These are phyloP conservation scores for Litsea cubeba DNA, from an alignment of 164 flowering plant genomes.

Conservation along the genomic window DNA sequence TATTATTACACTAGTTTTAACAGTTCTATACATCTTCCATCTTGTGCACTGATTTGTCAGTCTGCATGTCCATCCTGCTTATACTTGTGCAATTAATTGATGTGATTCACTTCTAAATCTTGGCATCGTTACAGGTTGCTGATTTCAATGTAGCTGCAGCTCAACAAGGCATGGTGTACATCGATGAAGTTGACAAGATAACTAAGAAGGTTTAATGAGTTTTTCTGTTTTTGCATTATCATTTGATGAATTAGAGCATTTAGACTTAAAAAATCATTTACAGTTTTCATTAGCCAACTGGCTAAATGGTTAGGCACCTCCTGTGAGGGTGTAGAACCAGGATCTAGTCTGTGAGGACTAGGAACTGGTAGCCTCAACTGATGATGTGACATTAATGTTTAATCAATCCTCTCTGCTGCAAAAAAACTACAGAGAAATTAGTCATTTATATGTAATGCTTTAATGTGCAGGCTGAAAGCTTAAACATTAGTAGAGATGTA, in stretches of 20 bases:
- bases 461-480: conserved; percentile 74
- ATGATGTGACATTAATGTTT: too few species aligned
- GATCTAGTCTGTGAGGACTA: too few species aligned
- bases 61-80: background rate
- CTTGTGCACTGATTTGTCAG: background rate
- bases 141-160: conserved; percentile 98
- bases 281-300: too few species aligned
- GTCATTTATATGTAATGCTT: background rate
- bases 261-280: background rate
- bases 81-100: background rate
- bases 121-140: conserved; percentile 50
- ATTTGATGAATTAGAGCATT: background rate
- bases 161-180: conserved; percentile 97
- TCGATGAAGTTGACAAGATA: conserved; percentile 99
- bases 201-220: conserved; percentile 71
- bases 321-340: too few species aligned
- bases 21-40: background rate
- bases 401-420: too few species aligned
- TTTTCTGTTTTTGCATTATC: background rate
- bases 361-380: too few species aligned
- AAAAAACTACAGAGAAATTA: too few species aligned
- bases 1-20: too few species aligned
- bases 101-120: conserved; percentile 1
- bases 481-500: conserved; percentile 94
- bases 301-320: too few species aligned